Conservation (phyloP, 345 rosid genomes). For the Moringa oleifera region DNA sequence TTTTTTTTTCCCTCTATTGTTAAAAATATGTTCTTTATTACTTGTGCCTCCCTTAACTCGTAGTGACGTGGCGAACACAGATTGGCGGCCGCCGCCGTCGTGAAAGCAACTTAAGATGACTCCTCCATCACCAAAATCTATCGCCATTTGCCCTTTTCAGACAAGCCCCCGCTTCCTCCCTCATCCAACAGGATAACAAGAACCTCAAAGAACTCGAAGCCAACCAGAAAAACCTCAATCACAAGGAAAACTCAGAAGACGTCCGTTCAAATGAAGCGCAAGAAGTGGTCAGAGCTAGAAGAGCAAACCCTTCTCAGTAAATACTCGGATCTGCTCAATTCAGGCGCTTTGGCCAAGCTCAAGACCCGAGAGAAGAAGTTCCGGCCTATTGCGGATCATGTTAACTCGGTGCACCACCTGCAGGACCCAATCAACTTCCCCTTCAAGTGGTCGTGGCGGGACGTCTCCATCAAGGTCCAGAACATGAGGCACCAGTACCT, state of each 20-base stretch:
- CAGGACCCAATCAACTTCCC: conserved; percentile 56
- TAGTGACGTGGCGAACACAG: no score
- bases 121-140: no score
- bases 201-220: no score
- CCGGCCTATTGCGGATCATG: conserved; percentile 69
- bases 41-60: no score
- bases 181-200: no score
- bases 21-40: no score
- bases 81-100: no score
- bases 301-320: conserved; percentile 53
- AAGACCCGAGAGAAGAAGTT: conserved; percentile 81
- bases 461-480: conserved; percentile 74
- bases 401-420: conserved; percentile 55
- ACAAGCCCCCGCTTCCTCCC: no score
- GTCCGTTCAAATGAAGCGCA: conserved; percentile 46
- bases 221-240: no score
- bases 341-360: conserved; percentile 60
- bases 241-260: not conserved
- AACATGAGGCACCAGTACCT: conserved; percentile 82
- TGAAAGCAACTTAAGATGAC: no score
- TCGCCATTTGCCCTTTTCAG: no score
- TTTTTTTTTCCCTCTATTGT: no score
- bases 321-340: conserved; percentile 50
- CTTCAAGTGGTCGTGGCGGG: conserved; percentile 82
- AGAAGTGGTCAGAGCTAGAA: conserved; percentile 72